These are phyloP conservation scores for Inonotus obliquus DNA, from an alignment of 1,284 basidiomycete genomes.

Conservation along the genomic window DNA sequence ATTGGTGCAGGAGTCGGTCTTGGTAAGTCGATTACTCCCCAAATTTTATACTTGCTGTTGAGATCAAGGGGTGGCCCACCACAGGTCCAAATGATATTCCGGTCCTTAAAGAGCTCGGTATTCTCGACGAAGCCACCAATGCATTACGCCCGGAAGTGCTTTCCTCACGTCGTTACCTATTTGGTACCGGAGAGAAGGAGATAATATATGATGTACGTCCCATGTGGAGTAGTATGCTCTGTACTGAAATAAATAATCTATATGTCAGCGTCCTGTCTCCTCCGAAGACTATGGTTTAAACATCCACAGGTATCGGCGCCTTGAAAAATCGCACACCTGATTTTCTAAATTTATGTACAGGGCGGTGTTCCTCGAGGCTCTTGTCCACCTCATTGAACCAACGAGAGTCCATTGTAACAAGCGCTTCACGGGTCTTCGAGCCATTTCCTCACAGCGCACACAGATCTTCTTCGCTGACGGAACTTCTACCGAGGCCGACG, in stretches of 20 bases:
- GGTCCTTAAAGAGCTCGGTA: constrained; percentile 39
- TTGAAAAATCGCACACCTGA: not conserved
- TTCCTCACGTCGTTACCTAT: constrained; percentile 33
- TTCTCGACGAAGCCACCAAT: constrained; percentile 37
- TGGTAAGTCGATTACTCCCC: constrained; percentile 30
- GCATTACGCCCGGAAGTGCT: constrained; percentile 32
- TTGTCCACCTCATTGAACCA: constrained; percentile 40
- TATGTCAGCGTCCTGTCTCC: constrained; percentile 32
- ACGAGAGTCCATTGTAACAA: constrained; percentile 43
- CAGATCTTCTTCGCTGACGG: constrained; percentile 43
- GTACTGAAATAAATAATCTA: not conserved
- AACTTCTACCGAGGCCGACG: constrained; percentile 40
- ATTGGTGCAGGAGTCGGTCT: constrained; percentile 51
- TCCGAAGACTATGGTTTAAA: constrained; percentile 34
- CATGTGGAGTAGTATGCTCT: not conserved
- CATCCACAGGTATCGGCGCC: constrained; percentile 35
- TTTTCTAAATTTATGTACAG: constrained; percentile 24
- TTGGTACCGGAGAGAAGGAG: constrained; percentile 39
- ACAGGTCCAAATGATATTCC: constrained; percentile 49
- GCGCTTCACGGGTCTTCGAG: constrained; percentile 32
- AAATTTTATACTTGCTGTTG: not conserved
- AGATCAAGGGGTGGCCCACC: no score
- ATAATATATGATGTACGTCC: constrained; percentile 42
- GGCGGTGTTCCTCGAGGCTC: constrained; percentile 43
- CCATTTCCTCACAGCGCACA: constrained; percentile 16